A percentile compares a stretch with the other conserved stretches of the same genome.
These are phyloP conservation scores for Penicillium sp. DNA, from an alignment of 2,329 filamentous ascomycete species.

Conservation along the genomic window DNA sequence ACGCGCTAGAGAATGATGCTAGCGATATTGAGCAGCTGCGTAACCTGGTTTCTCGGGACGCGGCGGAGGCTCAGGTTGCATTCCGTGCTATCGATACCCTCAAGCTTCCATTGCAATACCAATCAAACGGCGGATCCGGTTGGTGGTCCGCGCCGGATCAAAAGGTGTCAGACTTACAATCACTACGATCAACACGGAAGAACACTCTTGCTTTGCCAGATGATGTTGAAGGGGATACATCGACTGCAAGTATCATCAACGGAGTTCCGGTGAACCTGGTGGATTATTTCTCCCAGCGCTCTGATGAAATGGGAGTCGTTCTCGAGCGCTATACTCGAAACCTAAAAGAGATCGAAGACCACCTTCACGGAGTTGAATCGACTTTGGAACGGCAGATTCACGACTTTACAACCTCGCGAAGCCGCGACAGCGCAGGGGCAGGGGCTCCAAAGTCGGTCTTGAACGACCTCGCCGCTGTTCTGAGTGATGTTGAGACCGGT, in stretches of 20 bases:
- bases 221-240: slow-evolving; percentile 46
- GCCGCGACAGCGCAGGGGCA: slow-evolving; percentile 43
- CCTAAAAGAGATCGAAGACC: slow-evolving; percentile 68
- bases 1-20: slow-evolving; percentile 67
- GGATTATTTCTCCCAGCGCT: slow-evolving; percentile 66
- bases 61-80: slow-evolving; percentile 70
- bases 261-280: slow-evolving; percentile 65
- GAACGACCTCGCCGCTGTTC: slow-evolving; percentile 59
- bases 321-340: slow-evolving; percentile 63
- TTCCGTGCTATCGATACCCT: slow-evolving; percentile 78
- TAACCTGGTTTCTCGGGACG: slow-evolving; percentile 66
- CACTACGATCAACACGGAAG: slow-evolving; percentile 46
- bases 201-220: slow-evolving; percentile 55
- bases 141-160: slow-evolving; percentile 49
- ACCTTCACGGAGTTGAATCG: slow-evolving; percentile 67
- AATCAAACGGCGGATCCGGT: slow-evolving; percentile 51
- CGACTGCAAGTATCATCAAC: slow-evolving; percentile 49
- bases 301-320: slow-evolving; percentile 65
- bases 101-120: slow-evolving; percentile 69
- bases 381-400: slow-evolving; percentile 65
- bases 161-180: slow-evolving; percentile 43
- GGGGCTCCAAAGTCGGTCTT: slow-evolving; percentile 52
- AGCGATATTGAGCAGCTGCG: slow-evolving; percentile 63
- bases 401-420: slow-evolving; percentile 53
- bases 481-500: slow-evolving; percentile 69